Percentiles rank a stretch among this genome's conserved stretches.
These are phyloP conservation scores for Leptosphaerulina australis DNA, from an alignment of 2,329 filamentous ascomycete species.

Conservation along the genomic window DNA sequence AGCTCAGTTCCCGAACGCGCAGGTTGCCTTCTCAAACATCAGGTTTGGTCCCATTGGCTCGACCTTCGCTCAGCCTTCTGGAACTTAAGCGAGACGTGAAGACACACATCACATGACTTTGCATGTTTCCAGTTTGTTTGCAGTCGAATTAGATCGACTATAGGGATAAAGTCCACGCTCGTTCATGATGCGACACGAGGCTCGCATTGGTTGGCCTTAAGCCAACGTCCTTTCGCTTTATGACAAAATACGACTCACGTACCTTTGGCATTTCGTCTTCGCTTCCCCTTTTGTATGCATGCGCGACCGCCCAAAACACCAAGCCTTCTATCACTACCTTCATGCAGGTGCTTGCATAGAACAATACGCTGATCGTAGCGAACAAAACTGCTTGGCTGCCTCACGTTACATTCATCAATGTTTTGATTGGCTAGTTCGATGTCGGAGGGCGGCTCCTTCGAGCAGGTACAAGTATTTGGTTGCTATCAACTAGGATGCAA, in stretches of 20 bases:
- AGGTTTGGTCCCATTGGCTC: constrained; percentile 41
- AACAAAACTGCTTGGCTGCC: constrained; percentile 16
- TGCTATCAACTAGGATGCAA: background rate
- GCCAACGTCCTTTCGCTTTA: constrained; percentile 6
- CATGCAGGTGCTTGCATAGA: constrained; percentile 7
- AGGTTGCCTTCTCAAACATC: constrained; percentile 39
- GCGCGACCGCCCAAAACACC: constrained; percentile 6
- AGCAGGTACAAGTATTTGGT: constrained; percentile 18
- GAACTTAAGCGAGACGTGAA: background rate
- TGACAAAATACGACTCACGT: no score
- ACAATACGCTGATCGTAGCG: constrained; percentile 8
- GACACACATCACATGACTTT: no score
- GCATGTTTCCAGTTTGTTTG: no score
- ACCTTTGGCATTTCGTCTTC: no score
- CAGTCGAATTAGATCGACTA: no score
- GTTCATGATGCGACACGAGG: no score
- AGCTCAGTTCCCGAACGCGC: constrained; percentile 25
- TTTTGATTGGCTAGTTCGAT: constrained; percentile 18
- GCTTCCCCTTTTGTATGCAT: no score
- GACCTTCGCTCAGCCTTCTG: constrained; percentile 38
- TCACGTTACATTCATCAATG: constrained; percentile 26
- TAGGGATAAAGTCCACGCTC: no score
- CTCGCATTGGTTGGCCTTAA: background rate
- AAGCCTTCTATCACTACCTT: constrained; percentile 8
- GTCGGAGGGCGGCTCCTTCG: constrained; percentile 16